Percentiles rank a stretch among this genome's conserved stretches.
Evolutionary conservation across 805 yeast species (phyloP).

Genomic region (Lipomyces yamanashiensis): DNA sequence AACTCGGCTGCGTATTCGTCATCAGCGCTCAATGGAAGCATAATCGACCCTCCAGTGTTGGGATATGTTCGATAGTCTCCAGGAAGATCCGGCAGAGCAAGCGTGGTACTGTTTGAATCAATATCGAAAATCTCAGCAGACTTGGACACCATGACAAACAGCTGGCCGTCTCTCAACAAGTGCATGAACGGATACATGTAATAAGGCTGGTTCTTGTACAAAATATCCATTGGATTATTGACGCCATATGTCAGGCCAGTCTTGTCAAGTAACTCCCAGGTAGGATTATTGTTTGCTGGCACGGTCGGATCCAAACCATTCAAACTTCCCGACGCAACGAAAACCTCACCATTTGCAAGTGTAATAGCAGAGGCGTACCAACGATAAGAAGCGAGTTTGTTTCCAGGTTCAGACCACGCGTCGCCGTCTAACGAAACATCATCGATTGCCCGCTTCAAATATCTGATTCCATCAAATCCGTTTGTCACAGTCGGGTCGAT

Average conservation of each 20-base stretch:
- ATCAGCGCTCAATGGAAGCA: slow-evolving; percentile 20
- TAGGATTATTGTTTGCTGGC: slow-evolving; percentile 32
- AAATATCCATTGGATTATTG: slow-evolving; percentile 30
- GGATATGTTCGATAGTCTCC: slow-evolving; percentile 36
- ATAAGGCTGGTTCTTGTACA: slow-evolving; percentile 29
- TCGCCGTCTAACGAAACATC: slow-evolving; percentile 20
- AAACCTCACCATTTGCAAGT: slow-evolving; percentile 31
- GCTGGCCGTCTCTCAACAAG: slow-evolving; percentile 21
- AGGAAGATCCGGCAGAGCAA: slow-evolving; percentile 24
- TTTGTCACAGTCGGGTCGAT: slow-evolving; percentile 32
- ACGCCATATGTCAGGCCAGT: slow-evolving; percentile 26
- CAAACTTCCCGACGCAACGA: slow-evolving; percentile 30
- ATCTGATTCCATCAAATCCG: slow-evolving; percentile 31
- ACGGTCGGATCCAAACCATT: slow-evolving; percentile 35
- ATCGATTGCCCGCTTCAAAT: slow-evolving; percentile 26
- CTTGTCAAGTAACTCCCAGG: slow-evolving; percentile 30
- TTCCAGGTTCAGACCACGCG: slow-evolving; percentile 34
- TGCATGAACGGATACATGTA: slow-evolving; percentile 36
- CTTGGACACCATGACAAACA: slow-evolving; percentile 29
- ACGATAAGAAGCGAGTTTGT: slow-evolving; percentile 27
- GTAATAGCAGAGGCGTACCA: slow-evolving; percentile 32
- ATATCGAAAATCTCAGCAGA: slow-evolving; percentile 28
- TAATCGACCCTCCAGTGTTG: slow-evolving; percentile 31
- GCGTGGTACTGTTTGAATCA: slow-evolving; percentile 20
- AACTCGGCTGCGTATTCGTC: slow-evolving; percentile 28